Evolutionary conservation across 2,329 filamentous ascomycete species (phyloP), one percentile per base, ranked within the genome.

Genomic region (Diaporthe sp.): DNA sequence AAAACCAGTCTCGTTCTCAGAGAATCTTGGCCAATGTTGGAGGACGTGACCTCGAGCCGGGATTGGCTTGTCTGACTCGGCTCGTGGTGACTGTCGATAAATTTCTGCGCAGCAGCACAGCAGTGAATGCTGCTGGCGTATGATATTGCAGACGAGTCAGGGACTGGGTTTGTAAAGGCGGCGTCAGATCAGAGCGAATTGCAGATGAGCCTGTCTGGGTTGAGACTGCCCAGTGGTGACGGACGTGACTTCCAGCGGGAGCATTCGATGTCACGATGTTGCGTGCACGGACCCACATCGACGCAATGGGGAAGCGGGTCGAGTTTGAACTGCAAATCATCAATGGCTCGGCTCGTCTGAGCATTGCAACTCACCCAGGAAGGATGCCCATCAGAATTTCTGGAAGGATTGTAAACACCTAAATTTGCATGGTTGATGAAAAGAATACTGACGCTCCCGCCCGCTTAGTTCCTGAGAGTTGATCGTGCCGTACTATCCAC

Each of bases 231-330:
- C 19, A 46, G 61, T 65, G 46, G 46, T 70, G 65, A 53, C 49
- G 65, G 65, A 28, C 42, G 49, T 70, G 65, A 70, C 46, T 55
- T 51, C 13, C 34, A 70, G 65, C 46, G 10, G 46, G 46, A 37
- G 46, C 65, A 42, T 25, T 53, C 22, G 65, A 68, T 39, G 46
- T 55, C 34, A 39, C 37, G n/a, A 70, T 70, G 49, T 13, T 25
- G 65, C 15, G 37, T 31, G 65, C 65, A 70, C 49, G 65, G 65
- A 70, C 65, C 46, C 22, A n/a, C 22, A 8, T 10, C 22, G 25
- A 39, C 31, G 22, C 46, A 53, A 51, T 19, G 31, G 22, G 10
- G 65, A 53, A 37, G 46, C 53, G 65, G 65, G 55, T 70, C 65
- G n/a, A 42, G 13, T 6, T 15, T 53, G 46, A n/a, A 39, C 34